phyloP scores from a whole-genome alignment of 1,139 yeast genomes.

The Chernovozyma aurita region DNA sequence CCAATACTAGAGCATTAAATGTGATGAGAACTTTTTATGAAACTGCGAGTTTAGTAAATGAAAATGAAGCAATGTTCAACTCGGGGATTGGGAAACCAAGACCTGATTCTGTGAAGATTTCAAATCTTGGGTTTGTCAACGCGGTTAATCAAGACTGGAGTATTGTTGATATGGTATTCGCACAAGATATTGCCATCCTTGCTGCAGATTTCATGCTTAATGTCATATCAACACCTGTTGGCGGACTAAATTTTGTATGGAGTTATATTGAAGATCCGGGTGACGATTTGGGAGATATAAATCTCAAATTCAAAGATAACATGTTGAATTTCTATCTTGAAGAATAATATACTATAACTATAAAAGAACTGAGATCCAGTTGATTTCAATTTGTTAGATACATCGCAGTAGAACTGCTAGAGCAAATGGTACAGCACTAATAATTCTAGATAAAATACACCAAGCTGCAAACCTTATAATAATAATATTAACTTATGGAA shows the following conservation, averaged over 20 bases:
- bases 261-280: constrained; percentile 24
- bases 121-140: constrained; percentile 34
- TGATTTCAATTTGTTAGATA: too few relatives aligned
- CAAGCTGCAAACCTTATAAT: too few relatives aligned
- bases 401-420: too few relatives aligned
- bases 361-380: too few relatives aligned
- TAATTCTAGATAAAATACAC: too few relatives aligned
- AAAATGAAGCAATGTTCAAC: constrained; percentile 21
- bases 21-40: constrained; percentile 18
- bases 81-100: constrained; percentile 22
- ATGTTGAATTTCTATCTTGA: constrained; percentile 14
- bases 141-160: constrained; percentile 15
- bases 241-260: constrained; percentile 35
- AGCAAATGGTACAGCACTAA: too few relatives aligned
- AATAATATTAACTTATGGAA: too few relatives aligned
- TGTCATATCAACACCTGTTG: constrained; percentile 26
- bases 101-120: constrained; percentile 32
- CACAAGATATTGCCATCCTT: constrained; percentile 34
- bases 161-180: constrained; percentile 29
- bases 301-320: constrained; percentile 17
- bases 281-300: constrained; percentile 21
- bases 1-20: constrained; percentile 24
- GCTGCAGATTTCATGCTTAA: constrained; percentile 35
- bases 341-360: too few relatives aligned
- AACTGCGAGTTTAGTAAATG: constrained; percentile 13